Evolutionary conservation across 768 basidiomycete genomes (phyloP).

Genomic region (Trichaptum fuscoviolaceum): DNA sequence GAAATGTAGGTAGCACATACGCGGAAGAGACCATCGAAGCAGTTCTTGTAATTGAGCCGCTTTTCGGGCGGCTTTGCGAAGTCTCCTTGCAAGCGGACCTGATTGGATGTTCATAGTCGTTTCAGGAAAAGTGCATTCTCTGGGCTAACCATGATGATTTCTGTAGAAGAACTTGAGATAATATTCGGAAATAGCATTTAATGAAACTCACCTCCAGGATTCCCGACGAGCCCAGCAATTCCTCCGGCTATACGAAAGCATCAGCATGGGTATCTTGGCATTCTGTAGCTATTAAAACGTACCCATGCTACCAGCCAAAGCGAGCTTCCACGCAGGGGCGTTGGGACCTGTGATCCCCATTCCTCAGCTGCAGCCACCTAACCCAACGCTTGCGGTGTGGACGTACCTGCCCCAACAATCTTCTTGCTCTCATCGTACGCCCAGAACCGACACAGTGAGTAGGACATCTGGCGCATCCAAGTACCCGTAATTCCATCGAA

Average conservation of each 20-base stretch:
- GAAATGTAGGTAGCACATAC: constrained; percentile 38
- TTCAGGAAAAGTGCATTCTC: neutral
- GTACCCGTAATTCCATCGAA: constrained; percentile 88
- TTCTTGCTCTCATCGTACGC: constrained; percentile 91
- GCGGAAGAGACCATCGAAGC: constrained; percentile 80
- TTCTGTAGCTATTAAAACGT: constrained; percentile 23
- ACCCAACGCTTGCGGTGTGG: constrained; percentile 6
- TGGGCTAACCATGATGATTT: constrained; percentile 60
- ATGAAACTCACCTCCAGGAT: constrained; percentile 62
- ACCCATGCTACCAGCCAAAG: constrained; percentile 83
- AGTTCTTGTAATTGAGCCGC: constrained; percentile 86
- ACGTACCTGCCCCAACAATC: constrained; percentile 56
- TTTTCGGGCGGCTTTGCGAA: constrained; percentile 85
- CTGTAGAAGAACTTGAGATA: constrained; percentile 26
- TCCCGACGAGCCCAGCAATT: constrained; percentile 84
- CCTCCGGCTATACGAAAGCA: constrained; percentile 53
- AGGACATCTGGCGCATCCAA: constrained; percentile 89
- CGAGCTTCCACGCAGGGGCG: constrained; percentile 77
- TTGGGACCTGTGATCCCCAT: constrained; percentile 38
- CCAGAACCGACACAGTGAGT: constrained; percentile 90
- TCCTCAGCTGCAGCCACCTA: constrained; percentile 5
- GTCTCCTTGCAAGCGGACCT: constrained; percentile 85
- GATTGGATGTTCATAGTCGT: constrained; percentile 3
- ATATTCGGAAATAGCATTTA: constrained; percentile 2
- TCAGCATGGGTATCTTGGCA: constrained; percentile 3